Evolutionary conservation across 768 basidiomycete genomes (phyloP).

Genomic region (Leccinum subgranulosum): DNA sequence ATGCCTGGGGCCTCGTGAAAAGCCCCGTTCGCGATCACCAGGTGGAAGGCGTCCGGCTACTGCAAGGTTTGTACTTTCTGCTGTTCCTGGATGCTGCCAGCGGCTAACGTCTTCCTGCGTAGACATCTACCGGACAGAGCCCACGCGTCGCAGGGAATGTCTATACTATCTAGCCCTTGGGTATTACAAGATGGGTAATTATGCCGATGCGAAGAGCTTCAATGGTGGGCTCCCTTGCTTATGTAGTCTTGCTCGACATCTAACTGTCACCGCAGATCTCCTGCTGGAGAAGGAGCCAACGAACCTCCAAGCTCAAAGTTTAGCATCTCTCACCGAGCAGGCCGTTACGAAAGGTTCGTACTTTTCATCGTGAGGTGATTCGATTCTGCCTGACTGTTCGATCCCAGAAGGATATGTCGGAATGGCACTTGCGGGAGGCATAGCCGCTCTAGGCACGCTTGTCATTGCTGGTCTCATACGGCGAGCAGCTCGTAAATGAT

Average conservation of each 20-base stretch:
- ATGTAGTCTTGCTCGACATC: not conserved
- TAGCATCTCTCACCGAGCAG: slow-evolving; percentile 81
- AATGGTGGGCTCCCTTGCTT: slow-evolving; percentile 62
- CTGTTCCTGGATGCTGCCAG: not conserved
- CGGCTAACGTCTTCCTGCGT: slow-evolving; percentile 11
- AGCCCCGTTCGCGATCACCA: slow-evolving; percentile 82
- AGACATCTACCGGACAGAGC: slow-evolving; percentile 93
- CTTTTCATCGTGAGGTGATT: not conserved
- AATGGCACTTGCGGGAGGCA: slow-evolving; percentile 92
- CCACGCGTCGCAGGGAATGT: slow-evolving; percentile 86
- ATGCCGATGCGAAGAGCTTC: slow-evolving; percentile 87
- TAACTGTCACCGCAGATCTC: slow-evolving; percentile 49
- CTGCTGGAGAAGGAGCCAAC: slow-evolving; percentile 89
- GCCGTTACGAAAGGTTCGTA: slow-evolving; percentile 74
- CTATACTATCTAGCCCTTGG: slow-evolving; percentile 95
- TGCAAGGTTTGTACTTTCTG: slow-evolving; percentile 64
- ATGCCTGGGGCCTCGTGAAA: slow-evolving; percentile 95
- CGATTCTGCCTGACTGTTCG: not conserved
- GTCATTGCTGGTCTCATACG: slow-evolving; percentile 76
- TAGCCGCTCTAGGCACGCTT: slow-evolving; percentile 78
- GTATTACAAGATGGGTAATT: slow-evolving; percentile 96
- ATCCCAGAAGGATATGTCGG: slow-evolving; percentile 93
- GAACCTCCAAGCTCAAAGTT: slow-evolving; percentile 89
- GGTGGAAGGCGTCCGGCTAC: slow-evolving; percentile 84
- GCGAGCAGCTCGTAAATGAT: slow-evolving; percentile 62